Percentiles rank a stretch among this genome's conserved stretches.
phyloP scores from a whole-genome alignment of 1,139 yeast genomes.

The Geotrichum siamense region DNA sequence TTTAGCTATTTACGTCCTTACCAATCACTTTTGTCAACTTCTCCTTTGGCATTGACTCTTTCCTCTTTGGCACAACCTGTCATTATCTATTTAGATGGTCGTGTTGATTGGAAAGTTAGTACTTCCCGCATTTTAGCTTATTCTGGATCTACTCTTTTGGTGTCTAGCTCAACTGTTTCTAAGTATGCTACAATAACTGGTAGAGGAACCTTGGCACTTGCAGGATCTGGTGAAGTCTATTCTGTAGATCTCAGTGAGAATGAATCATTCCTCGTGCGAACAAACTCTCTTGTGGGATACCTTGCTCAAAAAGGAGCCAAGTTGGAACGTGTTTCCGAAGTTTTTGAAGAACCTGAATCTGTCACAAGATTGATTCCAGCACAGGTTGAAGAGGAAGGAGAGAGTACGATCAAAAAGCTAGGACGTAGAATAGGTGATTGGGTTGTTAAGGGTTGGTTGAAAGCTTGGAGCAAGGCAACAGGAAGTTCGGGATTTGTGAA shows the following conservation, averaged over 20 bases:
- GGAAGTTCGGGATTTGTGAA: conserved; percentile 4
- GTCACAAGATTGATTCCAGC: neutral
- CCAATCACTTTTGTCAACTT: neutral
- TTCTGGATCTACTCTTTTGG: conserved; percentile 1
- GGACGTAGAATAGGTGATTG: neutral
- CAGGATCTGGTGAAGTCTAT: conserved; percentile 2
- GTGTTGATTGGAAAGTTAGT: conserved; percentile 1
- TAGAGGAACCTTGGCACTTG: conserved; percentile 2
- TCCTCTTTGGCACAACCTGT: neutral
- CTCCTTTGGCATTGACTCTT: neutral
- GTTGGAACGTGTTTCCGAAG: neutral
- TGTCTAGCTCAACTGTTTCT: neutral
- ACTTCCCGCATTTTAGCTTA: neutral
- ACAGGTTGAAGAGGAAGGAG: neutral
- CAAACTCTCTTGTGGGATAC: neutral
- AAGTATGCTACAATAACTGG: conserved; percentile 1
- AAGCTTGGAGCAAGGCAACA: neutral
- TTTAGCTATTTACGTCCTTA: neutral
- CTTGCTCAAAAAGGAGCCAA: conserved; percentile 1
- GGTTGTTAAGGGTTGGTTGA: neutral
- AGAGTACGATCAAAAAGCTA: neutral
- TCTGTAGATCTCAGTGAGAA: neutral
- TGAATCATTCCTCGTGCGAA: conserved; percentile 2
- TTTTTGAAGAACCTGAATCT: neutral
- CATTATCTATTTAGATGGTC: conserved; percentile 1